Conservation (phyloP, 257 asterid genomes). For the Ehretia macrophylla region DNA sequence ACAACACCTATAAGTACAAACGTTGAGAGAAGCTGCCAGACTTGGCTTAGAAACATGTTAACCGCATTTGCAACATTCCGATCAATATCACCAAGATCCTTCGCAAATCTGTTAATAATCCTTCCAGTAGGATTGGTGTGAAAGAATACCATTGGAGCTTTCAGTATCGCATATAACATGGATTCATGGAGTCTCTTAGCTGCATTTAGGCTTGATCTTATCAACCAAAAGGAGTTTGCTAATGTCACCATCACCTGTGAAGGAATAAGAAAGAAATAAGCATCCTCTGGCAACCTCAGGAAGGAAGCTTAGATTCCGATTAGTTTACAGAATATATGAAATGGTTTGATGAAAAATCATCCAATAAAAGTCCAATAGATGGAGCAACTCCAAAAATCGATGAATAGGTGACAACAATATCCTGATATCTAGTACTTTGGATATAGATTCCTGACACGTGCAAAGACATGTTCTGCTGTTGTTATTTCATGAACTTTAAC, state of each 20-base stretch:
- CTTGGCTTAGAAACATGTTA: constrained; percentile 53
- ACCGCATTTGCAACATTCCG: constrained; percentile 54
- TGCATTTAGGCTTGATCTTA: constrained; percentile 65
- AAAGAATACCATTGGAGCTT: constrained; percentile 90
- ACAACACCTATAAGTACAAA: constrained; percentile 68
- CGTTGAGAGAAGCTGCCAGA: constrained; percentile 68
- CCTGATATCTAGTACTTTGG: no score
- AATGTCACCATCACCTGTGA: constrained; percentile 81
- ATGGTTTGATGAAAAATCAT: not conserved
- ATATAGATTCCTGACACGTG: no score
- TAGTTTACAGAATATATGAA: not conserved
- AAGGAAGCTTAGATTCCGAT: not conserved
- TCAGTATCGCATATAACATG: constrained; percentile 58
- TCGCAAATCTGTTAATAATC: constrained; percentile 80
- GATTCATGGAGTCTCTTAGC: constrained; percentile 70
- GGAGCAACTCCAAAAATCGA: no score
- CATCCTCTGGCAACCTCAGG: not conserved
- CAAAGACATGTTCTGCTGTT: no score
- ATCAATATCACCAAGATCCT: constrained; percentile 81
- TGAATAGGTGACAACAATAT: no score
- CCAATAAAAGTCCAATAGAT: no score
- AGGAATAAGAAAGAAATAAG: constrained; percentile 35
- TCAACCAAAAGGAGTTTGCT: constrained; percentile 77
- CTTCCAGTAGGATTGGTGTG: constrained; percentile 85
- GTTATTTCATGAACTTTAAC: not conserved